A percentile compares a stretch with the other conserved stretches of the same genome.
Evolutionary conservation across 371 early-diverging fungal genomes (phyloP).

Genomic region (Neoconidiobolus thromboides): DNA sequence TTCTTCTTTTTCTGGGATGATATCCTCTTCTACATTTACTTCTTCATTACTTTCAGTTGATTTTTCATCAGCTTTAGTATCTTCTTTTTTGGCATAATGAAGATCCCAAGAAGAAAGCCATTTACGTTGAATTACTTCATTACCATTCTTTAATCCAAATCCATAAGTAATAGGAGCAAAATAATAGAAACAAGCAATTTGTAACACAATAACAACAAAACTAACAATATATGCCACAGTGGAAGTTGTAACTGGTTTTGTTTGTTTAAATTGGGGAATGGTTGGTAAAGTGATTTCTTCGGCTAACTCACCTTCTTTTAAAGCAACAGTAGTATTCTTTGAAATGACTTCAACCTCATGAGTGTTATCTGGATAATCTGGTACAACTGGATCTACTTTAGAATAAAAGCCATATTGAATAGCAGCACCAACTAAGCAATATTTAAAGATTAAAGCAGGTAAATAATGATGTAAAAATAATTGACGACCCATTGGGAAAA

Average conservation of each 20-base stretch:
- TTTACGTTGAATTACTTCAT: constrained; percentile 41
- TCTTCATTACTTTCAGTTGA: too few relatives aligned
- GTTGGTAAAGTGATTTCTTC: neutral
- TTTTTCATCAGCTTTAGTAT: too few relatives aligned
- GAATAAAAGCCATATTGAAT: constrained; percentile 43
- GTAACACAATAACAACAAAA: constrained; percentile 20
- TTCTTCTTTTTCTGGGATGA: too few relatives aligned
- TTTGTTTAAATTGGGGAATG: neutral
- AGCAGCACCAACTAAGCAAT: constrained; percentile 45
- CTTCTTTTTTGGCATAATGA: constrained; percentile 35
- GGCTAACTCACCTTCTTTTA: too few relatives aligned
- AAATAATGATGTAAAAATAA: constrained; percentile 96
- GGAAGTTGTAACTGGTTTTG: constrained; percentile 7
- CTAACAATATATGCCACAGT: constrained; percentile 16
- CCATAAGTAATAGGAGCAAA: constrained; percentile 51
- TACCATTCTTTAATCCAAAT: constrained; percentile 24
- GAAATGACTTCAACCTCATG: neutral
- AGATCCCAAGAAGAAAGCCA: constrained; percentile 63
- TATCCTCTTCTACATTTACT: too few relatives aligned
- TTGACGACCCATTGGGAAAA: constrained; percentile 88
- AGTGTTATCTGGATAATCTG: constrained; percentile 12
- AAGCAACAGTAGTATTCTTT: neutral
- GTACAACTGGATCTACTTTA: constrained; percentile 33
- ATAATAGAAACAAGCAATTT: constrained; percentile 28
- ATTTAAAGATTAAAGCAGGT: constrained; percentile 65